Base-by-base conservation (phyloP, 306 rosid genomes). In the Vigna trinervia region DNA sequence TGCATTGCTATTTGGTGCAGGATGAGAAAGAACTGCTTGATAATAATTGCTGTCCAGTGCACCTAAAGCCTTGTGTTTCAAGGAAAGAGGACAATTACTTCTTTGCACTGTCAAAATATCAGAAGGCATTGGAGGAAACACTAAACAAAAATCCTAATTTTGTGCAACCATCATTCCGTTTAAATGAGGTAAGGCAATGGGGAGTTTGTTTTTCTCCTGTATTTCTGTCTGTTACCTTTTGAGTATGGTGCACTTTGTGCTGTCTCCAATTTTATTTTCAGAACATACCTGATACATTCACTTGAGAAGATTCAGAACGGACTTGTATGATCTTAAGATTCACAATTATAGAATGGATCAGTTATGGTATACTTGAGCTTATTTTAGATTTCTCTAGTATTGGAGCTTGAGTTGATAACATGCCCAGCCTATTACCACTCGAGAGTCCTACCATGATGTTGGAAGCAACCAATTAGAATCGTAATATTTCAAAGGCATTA, bases 31-130 rank as follows among this genome's bases (percentile, higher is more conserved):
- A 92, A 78, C 84, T 95, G 78, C 87, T 92, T 77, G 97, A 85
- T 32, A 80, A 92, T 82, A 89, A 89, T 69, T 85, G 92, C 74
- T 95, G 97, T 86, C 96, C 99, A 2, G 84, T 83, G 67, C 99
- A 95, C 86, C 89, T 89, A 17, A 92, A 92, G 90, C 97, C 96
- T 4, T 95, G 99, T 86, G 93, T 81, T 89, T 83, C 93, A 30
- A 82, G 97, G 78, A 95, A 89, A 84, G 99, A 95, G 85, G 97
- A 91, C 64, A 95, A 92, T 87, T 92, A 90, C 87, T 95, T 95
- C 83, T 95, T 95, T 63, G 92, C 96, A 26, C 79, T 95, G 70
- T 90, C 97, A 61, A 95, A 90, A 84, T 92, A 92, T 77, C 97
- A 92, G 68, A 92, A 83, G 19, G 78, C 75, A 26, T 78, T 95